These are phyloP conservation scores for Aspergillus japonicus DNA, from an alignment of 2,329 filamentous ascomycete species.

Conservation along the genomic window DNA sequence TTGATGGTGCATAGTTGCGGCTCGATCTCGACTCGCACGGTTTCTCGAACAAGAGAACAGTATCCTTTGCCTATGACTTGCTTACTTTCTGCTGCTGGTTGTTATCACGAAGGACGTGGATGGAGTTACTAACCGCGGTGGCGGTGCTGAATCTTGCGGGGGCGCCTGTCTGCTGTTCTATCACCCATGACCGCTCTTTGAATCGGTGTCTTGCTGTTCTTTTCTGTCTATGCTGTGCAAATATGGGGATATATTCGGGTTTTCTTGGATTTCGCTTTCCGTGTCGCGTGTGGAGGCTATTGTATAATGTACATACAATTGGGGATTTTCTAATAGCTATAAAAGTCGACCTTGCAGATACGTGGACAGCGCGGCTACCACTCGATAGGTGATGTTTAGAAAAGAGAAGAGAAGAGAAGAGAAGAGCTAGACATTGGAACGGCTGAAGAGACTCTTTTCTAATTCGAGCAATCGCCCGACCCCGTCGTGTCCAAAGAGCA, in stretches of 20 bases:
- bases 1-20: background rate
- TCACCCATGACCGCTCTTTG: background rate
- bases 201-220: slow-evolving; percentile 6
- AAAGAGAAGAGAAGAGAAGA: background rate
- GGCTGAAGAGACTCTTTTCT: background rate
- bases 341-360: slow-evolving; percentile 20
- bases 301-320: slow-evolving; percentile 27
- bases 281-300: slow-evolving; percentile 4
- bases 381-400: background rate
- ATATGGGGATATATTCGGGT: slow-evolving; percentile 2
- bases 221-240: slow-evolving; percentile 3
- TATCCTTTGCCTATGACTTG: background rate
- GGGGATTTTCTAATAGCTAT: slow-evolving; percentile 15
- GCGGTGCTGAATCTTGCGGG: slow-evolving; percentile 1
- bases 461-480: background rate
- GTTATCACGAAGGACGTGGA: slow-evolving; percentile 2
- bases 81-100: slow-evolving; percentile 15
- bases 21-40: background rate
- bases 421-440: background rate
- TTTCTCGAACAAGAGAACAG: background rate
- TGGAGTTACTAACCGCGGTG: slow-evolving; percentile 7
- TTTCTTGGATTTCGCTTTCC: slow-evolving; percentile 4
- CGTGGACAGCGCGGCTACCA: background rate
- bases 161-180: background rate
- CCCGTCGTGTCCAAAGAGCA: background rate